Evolutionary conservation across 202 grass and related monocot species (phyloP).

Genomic region (Schoenoplectus tabernaemontani): DNA sequence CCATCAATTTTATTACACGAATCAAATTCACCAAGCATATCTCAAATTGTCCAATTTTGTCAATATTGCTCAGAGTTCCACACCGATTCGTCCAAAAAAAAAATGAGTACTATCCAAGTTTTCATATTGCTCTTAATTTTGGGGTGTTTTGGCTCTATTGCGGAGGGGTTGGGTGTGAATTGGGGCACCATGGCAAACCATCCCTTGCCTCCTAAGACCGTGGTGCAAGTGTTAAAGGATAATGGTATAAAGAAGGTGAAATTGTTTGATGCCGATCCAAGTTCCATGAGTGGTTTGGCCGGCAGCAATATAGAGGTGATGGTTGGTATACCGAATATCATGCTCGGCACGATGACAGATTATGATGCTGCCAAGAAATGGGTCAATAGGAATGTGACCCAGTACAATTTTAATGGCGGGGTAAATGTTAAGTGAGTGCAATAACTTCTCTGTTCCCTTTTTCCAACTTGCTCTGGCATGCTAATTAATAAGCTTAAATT

Average conservation of each 20-base stretch:
- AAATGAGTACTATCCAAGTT: conserved; percentile 15
- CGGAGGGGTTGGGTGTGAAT: conserved; percentile 65
- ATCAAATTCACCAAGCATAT: conserved; percentile 16
- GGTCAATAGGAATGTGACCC: conserved; percentile 68
- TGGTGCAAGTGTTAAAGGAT: conserved; percentile 72
- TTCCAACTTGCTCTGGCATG: not conserved
- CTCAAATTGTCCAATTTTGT: not conserved
- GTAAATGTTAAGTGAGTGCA: conserved; percentile 77
- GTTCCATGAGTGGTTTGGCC: conserved; percentile 51
- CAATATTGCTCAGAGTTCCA: not conserved
- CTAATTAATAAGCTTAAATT: not conserved
- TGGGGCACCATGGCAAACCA: conserved; percentile 83
- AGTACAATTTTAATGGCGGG: conserved; percentile 70
- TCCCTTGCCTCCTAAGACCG: conserved; percentile 51
- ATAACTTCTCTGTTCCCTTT: not conserved
- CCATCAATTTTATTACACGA: conserved; percentile 9
- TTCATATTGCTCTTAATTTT: conserved; percentile 8
- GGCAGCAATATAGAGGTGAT: conserved; percentile 64
- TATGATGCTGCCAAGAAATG: conserved; percentile 65
- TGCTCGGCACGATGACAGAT: conserved; percentile 73
- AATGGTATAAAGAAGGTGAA: conserved; percentile 89
- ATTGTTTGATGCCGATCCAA: conserved; percentile 70
- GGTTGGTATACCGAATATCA: conserved; percentile 70
- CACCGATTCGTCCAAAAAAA: not conserved
- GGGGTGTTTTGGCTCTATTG: conserved; percentile 17